phyloP scores from a whole-genome alignment of 495 filamentous ascomycete genomes.

The Acidiella bohemica region DNA sequence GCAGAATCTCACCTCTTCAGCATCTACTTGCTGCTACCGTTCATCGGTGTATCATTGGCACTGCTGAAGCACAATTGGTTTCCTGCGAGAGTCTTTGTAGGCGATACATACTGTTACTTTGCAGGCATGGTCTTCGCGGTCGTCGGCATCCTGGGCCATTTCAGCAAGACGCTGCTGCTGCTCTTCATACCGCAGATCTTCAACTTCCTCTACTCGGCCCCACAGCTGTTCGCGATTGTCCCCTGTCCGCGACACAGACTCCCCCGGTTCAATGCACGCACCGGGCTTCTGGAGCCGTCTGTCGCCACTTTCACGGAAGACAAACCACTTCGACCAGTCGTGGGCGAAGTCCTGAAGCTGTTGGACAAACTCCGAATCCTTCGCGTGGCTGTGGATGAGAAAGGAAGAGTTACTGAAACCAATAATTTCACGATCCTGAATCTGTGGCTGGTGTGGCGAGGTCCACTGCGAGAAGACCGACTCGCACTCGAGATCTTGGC shows the following conservation, averaged over 20 bases:
- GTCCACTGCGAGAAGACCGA: conserved; percentile 76
- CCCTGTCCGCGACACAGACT: conserved; percentile 87
- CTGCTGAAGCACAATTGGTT: conserved; percentile 92
- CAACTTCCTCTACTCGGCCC: conserved; percentile 87
- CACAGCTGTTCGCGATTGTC: conserved; percentile 78
- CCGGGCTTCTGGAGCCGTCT: conserved; percentile 71
- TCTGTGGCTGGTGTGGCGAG: conserved; percentile 91
- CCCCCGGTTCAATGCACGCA: conserved; percentile 71
- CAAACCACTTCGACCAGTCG: conserved; percentile 48
- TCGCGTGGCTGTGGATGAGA: conserved; percentile 46
- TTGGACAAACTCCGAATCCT: conserved; percentile 53
- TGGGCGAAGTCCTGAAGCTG: conserved; percentile 48
- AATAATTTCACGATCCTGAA: conserved; percentile 91
- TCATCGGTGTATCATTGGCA: conserved; percentile 80
- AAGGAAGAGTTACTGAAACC: conserved; percentile 61
- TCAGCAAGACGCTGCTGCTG: conserved; percentile 89
- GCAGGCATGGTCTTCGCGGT: conserved; percentile 98
- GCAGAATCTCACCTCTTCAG: conserved; percentile 93
- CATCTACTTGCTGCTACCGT: conserved; percentile 84
- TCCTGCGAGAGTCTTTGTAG: conserved; percentile 86
- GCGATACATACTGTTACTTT: conserved; percentile 99
- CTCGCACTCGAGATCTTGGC: conserved; percentile 61
- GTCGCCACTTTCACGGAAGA: conserved; percentile 58
- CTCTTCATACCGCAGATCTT: conserved; percentile 88
- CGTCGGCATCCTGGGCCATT: conserved; percentile 90